Base-by-base conservation (phyloP, 2,329 filamentous ascomycete species). In the Colletotrichum lini region DNA sequence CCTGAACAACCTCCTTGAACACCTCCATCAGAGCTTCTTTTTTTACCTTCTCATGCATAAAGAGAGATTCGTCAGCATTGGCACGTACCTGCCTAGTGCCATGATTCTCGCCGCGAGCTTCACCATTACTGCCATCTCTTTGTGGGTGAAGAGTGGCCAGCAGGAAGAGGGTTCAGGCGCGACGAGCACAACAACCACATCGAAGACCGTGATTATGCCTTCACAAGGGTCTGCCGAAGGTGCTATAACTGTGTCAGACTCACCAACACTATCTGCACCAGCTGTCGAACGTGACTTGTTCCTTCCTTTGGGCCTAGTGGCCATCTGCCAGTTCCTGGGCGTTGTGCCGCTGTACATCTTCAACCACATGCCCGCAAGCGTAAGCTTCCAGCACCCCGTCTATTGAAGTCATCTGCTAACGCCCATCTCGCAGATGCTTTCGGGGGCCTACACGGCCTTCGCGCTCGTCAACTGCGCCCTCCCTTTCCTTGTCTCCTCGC, bases 1-100 rank as follows among this genome's bases (percentile, higher is more conserved):
- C 80, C 85, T 99, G 81, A 99, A 99, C 84, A 99, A 99, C 79
- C 84, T 99, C 70, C 88, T 99, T 42, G 96, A 99, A 83, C 95
- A 99, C 80, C 87, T 99, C 72, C 96, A 99, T 80, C 96, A 99
- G 83, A 98, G 95, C 80, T 99, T 99, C 86, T 99, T 99, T 88
- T 98, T 99, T 84, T 99, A 99, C 80, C 86, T 99, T 62, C 87
- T 99, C 54, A 95, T 98, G 90, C 92, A 97, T 75, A 90, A 92
- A 40, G 94, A 96, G 77, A 91, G 95, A 13, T 99, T 99, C 79
- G 96, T 98, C 76, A 98, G 95, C 82, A 99, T 99, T 74, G 96
- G 96, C 18, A 99, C 96, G 1, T 99, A 99, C 79, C 87, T 99
- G 4, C 96, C 96, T 0, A 97, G 94, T 76, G 96, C 96, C n/a